Conservation (phyloP, 371 early-diverging fungal genomes). For the Apophysomyces sp. region DNA sequence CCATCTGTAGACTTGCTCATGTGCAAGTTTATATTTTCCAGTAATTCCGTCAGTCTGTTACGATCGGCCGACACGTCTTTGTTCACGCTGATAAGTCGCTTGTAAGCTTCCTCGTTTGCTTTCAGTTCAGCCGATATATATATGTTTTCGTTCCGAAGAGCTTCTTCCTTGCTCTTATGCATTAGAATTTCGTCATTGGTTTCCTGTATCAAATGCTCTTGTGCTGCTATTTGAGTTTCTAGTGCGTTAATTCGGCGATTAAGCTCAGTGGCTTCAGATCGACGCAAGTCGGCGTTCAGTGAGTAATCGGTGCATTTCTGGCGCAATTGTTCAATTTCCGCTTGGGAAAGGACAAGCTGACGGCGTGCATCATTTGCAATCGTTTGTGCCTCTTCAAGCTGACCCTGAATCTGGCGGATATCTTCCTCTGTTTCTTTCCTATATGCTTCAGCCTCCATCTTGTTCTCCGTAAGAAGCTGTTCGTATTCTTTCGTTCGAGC, state of each 20-base stretch:
- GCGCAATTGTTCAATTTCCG: slow-evolving; percentile 4
- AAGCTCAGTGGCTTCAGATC: slow-evolving; percentile 6
- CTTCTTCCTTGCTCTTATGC: slow-evolving; percentile 8
- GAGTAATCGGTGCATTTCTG: slow-evolving; percentile 1
- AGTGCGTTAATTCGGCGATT: slow-evolving; percentile 5
- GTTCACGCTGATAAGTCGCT: slow-evolving; percentile 15
- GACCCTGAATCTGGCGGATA: slow-evolving; percentile 1
- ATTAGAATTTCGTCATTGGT: slow-evolving; percentile 5
- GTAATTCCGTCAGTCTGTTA: slow-evolving; percentile 2
- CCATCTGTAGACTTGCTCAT: not conserved
- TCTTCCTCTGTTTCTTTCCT: slow-evolving; percentile 7
- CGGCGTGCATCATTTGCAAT: not conserved
- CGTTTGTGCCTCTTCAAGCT: slow-evolving; percentile 8
- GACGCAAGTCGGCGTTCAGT: slow-evolving; percentile 3
- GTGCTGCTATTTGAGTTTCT: slow-evolving; percentile 6
- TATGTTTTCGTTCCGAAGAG: slow-evolving; percentile 9
- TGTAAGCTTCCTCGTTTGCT: slow-evolving; percentile 9
- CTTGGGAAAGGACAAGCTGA: not conserved
- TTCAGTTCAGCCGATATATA: slow-evolving; percentile 14
- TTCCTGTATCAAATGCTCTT: slow-evolving; percentile 11
- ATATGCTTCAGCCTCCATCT: slow-evolving; percentile 1
- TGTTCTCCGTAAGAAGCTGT: not conserved
- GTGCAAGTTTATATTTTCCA: slow-evolving; percentile 10
- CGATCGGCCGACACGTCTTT: slow-evolving; percentile 15
- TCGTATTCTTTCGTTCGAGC: slow-evolving; percentile 4